phyloP scores from a whole-genome alignment of 352 stramenopile genomes.

The Phytophthora sp. region DNA sequence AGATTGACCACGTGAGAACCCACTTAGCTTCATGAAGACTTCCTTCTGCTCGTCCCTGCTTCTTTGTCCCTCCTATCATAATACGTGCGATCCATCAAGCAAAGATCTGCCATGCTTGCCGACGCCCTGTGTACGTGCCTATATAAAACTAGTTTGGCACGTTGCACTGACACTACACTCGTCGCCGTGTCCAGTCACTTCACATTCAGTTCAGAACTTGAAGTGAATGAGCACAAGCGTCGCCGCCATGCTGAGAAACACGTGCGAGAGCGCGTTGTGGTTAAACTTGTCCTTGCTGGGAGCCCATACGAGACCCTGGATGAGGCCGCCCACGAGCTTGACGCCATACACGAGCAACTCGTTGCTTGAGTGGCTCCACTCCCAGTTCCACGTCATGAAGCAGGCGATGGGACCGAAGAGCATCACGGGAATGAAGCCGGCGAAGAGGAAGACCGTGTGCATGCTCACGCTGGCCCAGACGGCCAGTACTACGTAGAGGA shows the following conservation, averaged over 20 bases:
- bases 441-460: constrained; percentile 84
- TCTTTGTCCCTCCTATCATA: constrained; percentile 34
- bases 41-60: constrained; percentile 22
- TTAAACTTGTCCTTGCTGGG: constrained; percentile 88
- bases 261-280: constrained; percentile 89
- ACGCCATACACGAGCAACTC: constrained; percentile 84
- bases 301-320: constrained; percentile 83
- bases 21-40: constrained; percentile 35
- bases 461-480: constrained; percentile 87
- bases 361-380: constrained; percentile 81
- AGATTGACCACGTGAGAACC: constrained; percentile 30
- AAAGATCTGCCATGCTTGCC: not conserved
- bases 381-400: constrained; percentile 79
- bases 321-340: constrained; percentile 78
- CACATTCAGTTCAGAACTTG: constrained; percentile 49
- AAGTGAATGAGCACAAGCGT: constrained; percentile 89
- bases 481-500: constrained; percentile 71
- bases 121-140: constrained; percentile 9
- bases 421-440: constrained; percentile 83
- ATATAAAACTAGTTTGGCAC: constrained; percentile 28
- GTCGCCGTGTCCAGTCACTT: not conserved
- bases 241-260: constrained; percentile 82
- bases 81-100: constrained; percentile 14
- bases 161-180: constrained; percentile 10
- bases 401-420: constrained; percentile 79